Percentiles rank a stretch among this genome's conserved stretches.
Conservation (phyloP, 2,329 filamentous ascomycete species). For the Dothideomycetes sp. region DNA sequence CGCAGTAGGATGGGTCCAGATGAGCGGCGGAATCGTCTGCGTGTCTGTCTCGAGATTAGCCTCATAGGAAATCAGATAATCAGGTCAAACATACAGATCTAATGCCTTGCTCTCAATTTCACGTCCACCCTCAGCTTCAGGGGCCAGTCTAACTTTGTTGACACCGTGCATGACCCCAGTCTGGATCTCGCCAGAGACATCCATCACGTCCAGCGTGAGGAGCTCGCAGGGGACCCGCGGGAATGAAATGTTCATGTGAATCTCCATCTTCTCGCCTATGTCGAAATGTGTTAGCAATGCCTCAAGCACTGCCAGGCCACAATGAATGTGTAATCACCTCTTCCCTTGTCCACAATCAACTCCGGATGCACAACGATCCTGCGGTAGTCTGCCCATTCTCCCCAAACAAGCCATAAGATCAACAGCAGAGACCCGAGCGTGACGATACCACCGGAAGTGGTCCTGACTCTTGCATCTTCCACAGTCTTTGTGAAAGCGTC, state of each 20-base stretch:
- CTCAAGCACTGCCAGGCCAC: too few relatives aligned
- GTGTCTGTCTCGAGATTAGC: constrained; percentile 38
- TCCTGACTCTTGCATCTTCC: constrained; percentile 92
- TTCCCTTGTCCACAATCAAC: constrained; percentile 88
- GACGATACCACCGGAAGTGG: constrained; percentile 88
- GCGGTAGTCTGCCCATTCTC: constrained; percentile 93
- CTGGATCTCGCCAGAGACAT: constrained; percentile 94
- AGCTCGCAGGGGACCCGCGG: constrained; percentile 90
- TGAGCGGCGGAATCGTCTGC: constrained; percentile 59
- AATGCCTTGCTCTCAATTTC: constrained; percentile 62
- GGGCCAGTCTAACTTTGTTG: constrained; percentile 73
- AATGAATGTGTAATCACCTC: constrained; percentile 44
- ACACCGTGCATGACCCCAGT: constrained; percentile 88
- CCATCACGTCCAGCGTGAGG: constrained; percentile 95
- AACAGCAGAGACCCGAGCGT: constrained; percentile 84
- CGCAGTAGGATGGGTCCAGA: constrained; percentile 86
- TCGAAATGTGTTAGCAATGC: too few relatives aligned
- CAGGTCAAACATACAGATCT: constrained; percentile 45
- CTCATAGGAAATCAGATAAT: neutral
- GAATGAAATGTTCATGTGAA: constrained; percentile 94
- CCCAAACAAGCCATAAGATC: constrained; percentile 80
- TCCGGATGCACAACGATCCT: constrained; percentile 80
- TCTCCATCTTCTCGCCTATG: constrained; percentile 98
- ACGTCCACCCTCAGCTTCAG: constrained; percentile 61
- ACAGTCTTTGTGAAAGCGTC: constrained; percentile 99